Conservation (phyloP, 2,329 filamentous ascomycete genomes). For the Pseudopithomyces chartarum region DNA sequence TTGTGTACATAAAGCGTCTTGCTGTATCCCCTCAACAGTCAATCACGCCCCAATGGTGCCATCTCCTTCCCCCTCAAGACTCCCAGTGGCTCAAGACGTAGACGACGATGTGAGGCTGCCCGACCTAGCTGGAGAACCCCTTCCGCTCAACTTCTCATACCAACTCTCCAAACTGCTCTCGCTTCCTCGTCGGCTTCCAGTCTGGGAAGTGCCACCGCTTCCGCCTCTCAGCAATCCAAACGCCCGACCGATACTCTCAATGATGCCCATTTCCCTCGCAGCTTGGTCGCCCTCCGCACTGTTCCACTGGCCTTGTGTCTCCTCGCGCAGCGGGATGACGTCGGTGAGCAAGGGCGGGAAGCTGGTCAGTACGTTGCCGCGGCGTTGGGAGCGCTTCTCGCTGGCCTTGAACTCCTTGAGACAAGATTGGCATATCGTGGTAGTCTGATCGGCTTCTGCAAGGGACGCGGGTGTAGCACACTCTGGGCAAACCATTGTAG, state of each 20-base stretch:
- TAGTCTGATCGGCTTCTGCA: not conserved
- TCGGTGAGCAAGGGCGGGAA: slow-evolving; percentile 18
- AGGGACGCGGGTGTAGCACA: not conserved
- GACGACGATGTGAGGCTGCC: not conserved
- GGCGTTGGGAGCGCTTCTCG: not conserved
- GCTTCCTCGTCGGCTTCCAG: not conserved
- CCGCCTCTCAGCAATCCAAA: not conserved
- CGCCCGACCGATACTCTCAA: not conserved
- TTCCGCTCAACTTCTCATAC: not conserved
- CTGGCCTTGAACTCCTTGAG: slow-evolving; percentile 7
- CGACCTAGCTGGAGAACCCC: not conserved
- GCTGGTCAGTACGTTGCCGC: slow-evolving; percentile 6
- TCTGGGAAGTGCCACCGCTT: not conserved
- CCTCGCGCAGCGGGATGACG: not conserved
- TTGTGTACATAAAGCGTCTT: too few relatives aligned
- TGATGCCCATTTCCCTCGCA: not conserved
- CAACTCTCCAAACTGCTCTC: not conserved
- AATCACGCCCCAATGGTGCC: too few relatives aligned
- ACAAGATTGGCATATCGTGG: slow-evolving; percentile 13
- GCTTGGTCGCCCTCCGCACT: not conserved
- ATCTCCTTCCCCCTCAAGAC: too few relatives aligned
- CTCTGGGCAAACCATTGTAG: not conserved
- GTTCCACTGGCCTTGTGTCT: not conserved
- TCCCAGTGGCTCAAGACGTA: not conserved
- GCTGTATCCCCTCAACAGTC: too few relatives aligned